Evolutionary conservation across 768 basidiomycete genomes (phyloP).

Genomic region (Termitomyces sp.): DNA sequence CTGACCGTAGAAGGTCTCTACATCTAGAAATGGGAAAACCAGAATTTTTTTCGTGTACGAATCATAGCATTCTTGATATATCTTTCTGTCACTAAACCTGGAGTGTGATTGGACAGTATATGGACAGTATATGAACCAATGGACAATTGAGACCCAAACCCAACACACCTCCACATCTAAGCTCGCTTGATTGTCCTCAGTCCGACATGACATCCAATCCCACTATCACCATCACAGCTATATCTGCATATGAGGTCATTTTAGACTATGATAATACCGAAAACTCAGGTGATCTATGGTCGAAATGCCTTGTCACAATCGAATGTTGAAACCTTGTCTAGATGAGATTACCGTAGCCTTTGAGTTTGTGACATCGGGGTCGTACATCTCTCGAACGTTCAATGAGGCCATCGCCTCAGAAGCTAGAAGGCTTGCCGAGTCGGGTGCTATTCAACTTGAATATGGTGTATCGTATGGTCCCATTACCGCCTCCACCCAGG

Average conservation of each 20-base stretch:
- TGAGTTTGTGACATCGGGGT: neutral
- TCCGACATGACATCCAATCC: neutral
- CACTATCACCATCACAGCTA: neutral
- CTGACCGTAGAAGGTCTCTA: no score
- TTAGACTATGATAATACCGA: constrained; percentile 1
- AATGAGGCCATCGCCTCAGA: neutral
- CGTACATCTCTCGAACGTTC: neutral
- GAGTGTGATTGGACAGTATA: neutral
- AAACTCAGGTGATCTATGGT: neutral
- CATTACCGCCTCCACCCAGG: neutral
- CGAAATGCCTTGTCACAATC: neutral
- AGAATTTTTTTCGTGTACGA: no score
- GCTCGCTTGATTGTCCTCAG: neutral
- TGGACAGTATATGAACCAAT: neutral
- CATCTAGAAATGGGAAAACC: no score
- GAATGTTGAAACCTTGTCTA: neutral
- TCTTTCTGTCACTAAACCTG: neutral
- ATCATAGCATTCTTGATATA: no score
- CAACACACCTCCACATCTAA: neutral
- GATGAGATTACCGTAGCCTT: neutral
- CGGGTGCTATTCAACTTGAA: neutral
- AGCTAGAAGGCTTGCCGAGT: neutral
- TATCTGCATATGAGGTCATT: neutral
- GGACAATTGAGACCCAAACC: neutral
- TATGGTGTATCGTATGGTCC: constrained; percentile 5